Conservation (phyloP, 768 basidiomycete species). For the Calvatia gigantea region DNA sequence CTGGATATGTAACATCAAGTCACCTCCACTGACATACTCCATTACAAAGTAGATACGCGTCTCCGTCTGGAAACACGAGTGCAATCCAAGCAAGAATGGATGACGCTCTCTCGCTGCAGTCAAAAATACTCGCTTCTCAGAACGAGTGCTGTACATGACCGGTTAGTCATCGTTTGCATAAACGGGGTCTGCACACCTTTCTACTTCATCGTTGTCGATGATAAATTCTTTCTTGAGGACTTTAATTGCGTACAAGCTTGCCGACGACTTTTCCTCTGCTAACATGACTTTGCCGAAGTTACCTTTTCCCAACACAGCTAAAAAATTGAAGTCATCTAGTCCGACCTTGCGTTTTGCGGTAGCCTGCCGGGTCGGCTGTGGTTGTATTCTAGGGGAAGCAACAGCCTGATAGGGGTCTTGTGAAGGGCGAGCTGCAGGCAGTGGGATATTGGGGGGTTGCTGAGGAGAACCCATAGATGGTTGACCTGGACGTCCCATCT, state of each 20-base stretch:
- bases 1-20: slow-evolving; percentile 99
- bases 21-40: slow-evolving; percentile 99
- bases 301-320: slow-evolving; percentile 97
- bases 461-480: slow-evolving; percentile 25
- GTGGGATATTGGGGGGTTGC: slow-evolving; percentile 10
- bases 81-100: slow-evolving; percentile 93
- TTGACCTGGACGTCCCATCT: slow-evolving; percentile 8
- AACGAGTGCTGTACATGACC: slow-evolving; percentile 71
- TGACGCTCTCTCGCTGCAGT: slow-evolving; percentile 96
- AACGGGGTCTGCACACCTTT: slow-evolving; percentile 59
- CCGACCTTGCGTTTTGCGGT: slow-evolving; percentile 82
- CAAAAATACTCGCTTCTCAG: slow-evolving; percentile 97
- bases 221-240: slow-evolving; percentile 99
- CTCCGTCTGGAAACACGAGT: slow-evolving; percentile 99
- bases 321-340: slow-evolving; percentile 97
- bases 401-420: slow-evolving; percentile 16
- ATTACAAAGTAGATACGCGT: slow-evolving; percentile 99
- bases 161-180: not conserved
- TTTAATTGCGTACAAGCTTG: slow-evolving; percentile 94
- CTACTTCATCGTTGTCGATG: slow-evolving; percentile 99
- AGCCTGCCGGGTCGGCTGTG: slow-evolving; percentile 36
- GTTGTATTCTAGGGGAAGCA: slow-evolving; percentile 25
- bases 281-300: slow-evolving; percentile 99
- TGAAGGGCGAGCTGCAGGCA: slow-evolving; percentile 10
- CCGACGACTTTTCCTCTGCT: slow-evolving; percentile 94